phyloP scores from a whole-genome alignment of 106 monocot genomes.

The Acorus calamus region DNA sequence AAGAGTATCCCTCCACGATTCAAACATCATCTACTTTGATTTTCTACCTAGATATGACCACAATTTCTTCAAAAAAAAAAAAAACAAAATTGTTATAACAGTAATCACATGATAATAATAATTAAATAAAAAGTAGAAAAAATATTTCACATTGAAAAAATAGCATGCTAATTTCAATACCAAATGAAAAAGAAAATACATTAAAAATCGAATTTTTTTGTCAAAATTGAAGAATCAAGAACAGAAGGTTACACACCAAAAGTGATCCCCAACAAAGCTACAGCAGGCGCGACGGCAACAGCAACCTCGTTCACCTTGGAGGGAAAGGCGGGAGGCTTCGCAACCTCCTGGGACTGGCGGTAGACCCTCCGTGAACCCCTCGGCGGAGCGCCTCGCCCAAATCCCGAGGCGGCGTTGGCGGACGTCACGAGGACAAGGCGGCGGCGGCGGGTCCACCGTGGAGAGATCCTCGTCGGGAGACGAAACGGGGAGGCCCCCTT shows the following conservation, averaged over 20 bases:
- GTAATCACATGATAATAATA: too few species aligned
- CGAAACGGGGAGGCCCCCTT: not conserved
- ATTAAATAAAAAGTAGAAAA: too few species aligned
- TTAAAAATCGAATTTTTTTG: not conserved
- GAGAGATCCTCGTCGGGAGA: not conserved
- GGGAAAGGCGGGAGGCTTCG: constrained; percentile 4
- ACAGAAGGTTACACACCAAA: constrained; percentile 39
- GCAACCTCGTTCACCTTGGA: constrained; percentile 39
- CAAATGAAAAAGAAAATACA: not conserved
- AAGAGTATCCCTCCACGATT: too few species aligned
- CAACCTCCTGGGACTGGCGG: constrained; percentile 22
- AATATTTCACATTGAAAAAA: too few species aligned
- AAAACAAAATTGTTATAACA: too few species aligned
- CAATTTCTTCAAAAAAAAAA: too few species aligned
- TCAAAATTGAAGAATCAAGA: not conserved
- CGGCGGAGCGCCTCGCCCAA: constrained; percentile 1
- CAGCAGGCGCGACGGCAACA: constrained; percentile 44
- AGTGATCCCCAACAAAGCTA: constrained; percentile 49
- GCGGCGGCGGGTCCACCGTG: constrained; percentile 1
- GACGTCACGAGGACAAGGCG: constrained; percentile 12
- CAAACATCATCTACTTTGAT: too few species aligned
- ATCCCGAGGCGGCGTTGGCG: constrained; percentile 14
- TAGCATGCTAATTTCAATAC: too few species aligned
- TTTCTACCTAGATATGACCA: too few species aligned
- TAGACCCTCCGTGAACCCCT: constrained; percentile 25